phyloP scores from a whole-genome alignment of 73 alveolate genomes.

The Tetrahymena elliotti region DNA sequence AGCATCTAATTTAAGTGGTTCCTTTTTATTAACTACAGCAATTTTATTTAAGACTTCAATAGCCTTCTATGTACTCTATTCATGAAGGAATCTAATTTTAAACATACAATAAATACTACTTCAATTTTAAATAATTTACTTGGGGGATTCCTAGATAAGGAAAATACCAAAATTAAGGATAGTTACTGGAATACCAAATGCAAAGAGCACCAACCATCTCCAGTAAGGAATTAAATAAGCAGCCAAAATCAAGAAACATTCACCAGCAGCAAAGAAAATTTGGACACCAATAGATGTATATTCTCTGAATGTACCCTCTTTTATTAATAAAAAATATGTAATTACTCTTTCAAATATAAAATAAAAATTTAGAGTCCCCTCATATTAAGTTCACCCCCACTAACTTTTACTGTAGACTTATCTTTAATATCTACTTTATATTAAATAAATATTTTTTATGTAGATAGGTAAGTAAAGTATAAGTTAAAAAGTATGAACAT shows the following conservation, averaged over 20 bases:
- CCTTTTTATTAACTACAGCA: conserved; percentile 10
- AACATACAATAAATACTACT: background rate
- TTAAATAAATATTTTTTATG: no score
- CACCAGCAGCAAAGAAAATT: conserved; percentile 32
- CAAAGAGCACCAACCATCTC: conserved; percentile 16
- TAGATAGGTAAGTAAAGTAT: background rate
- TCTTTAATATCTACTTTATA: no score
- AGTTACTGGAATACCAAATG: conserved; percentile 9
- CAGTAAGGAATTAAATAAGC: conserved; percentile 24
- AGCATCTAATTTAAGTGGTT: background rate
- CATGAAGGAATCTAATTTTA: conserved; percentile 10
- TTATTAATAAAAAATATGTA: no score
- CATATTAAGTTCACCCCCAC: no score
- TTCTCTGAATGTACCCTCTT: conserved; percentile 40
- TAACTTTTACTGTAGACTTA: no score
- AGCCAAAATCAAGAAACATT: background rate
- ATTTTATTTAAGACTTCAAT: conserved; percentile 13
- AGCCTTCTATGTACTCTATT: conserved; percentile 12
- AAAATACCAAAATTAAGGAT: conserved; percentile 7
- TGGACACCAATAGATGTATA: conserved; percentile 22
- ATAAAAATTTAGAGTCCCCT: no score
- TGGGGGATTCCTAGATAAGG: conserved; percentile 29
- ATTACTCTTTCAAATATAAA: no score
- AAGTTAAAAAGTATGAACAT: background rate
- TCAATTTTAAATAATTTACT: background rate